Evolutionary conservation across 805 yeast genomes (phyloP), one percentile per base, ranked within the genome.

Genomic region (Torulaspora delbrueckii): DNA sequence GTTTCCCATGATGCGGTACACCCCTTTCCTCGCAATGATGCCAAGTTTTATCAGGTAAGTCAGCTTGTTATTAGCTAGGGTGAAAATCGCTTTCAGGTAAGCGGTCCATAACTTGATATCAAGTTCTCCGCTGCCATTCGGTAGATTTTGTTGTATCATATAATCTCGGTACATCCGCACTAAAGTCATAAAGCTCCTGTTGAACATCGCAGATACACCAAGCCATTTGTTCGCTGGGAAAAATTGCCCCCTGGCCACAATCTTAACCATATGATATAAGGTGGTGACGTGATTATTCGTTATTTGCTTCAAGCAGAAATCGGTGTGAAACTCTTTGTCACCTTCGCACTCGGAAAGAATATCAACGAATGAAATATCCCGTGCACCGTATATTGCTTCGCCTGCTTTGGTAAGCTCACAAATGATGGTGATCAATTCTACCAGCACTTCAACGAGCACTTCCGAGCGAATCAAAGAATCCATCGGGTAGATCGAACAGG

Each of bases 401-500:
- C 78, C 77, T 46, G 79, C 70, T 54, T 75, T 77, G 12, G 82
- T 68, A 22, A 82, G 65, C 55, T 70, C 77, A 12, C 81, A 71
- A 44, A 81, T 75, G n/a, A 84, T 68, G 12, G 82, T 74, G 5
- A 83, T 71, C 40, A 86, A 60, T 59, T 88, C 96, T 34, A 85
- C 68, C 43, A 87, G 67, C 2, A 84, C 71, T 60, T 88, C 96
- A 23, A 81, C 86, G 46, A 84, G 71, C 1, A 74, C 69, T 52
- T 81, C 85, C 50, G 82, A 86, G 51, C 79, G 78, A 14, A 86
- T 84, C 36, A 81, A 71, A 0, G 95, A 82, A 58, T 88, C 96
- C 53, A 85, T 76, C 0, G 90, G 79, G 25, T 72, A 57, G 35
- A 79, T 82, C 39, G 67, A 66, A 58, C 83, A 82, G 13, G 95